phyloP scores from a whole-genome alignment of 495 filamentous ascomycete species.

The Lindgomyces ingoldianus region DNA sequence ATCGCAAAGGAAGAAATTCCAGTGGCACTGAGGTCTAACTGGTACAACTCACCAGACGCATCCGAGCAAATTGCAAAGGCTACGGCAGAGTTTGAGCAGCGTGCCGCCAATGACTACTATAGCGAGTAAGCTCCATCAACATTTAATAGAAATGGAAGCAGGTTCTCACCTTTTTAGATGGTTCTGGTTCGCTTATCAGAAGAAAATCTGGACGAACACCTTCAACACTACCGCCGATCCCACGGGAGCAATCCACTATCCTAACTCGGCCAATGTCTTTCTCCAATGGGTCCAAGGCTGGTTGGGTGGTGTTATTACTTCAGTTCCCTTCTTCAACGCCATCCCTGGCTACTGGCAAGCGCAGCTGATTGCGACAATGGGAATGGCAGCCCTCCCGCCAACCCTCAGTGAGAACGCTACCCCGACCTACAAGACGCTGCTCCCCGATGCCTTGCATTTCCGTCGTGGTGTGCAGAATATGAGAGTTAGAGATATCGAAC shows the following conservation, averaged over 20 bases:
- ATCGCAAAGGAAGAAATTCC: slow-evolving; percentile 48
- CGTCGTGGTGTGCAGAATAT: slow-evolving; percentile 56
- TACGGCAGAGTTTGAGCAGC: slow-evolving; percentile 53
- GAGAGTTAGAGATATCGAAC: slow-evolving; percentile 54
- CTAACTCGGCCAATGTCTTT: slow-evolving; percentile 45
- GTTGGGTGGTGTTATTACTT: slow-evolving; percentile 48
- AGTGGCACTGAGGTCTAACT: slow-evolving; percentile 40
- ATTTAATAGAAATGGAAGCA: not conserved
- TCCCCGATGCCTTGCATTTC: slow-evolving; percentile 57
- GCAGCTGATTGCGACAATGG: slow-evolving; percentile 45
- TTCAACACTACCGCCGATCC: slow-evolving; percentile 50
- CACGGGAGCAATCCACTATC: slow-evolving; percentile 47
- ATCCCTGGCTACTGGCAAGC: slow-evolving; percentile 53
- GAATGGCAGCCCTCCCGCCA: slow-evolving; percentile 50
- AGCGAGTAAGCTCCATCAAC: slow-evolving; percentile 40
- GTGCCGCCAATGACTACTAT: slow-evolving; percentile 52
- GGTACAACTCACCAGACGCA: slow-evolving; percentile 39
- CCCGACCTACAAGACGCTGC: slow-evolving; percentile 47
- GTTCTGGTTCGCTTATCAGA: slow-evolving; percentile 58
- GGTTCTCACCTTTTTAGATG: slow-evolving; percentile 32
- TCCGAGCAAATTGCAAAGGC: slow-evolving; percentile 50
- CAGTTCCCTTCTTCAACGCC: slow-evolving; percentile 45
- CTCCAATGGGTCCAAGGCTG: slow-evolving; percentile 53
- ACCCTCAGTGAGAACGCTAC: slow-evolving; percentile 39
- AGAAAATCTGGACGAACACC: slow-evolving; percentile 52